Conservation (phyloP, 208 protist species). For the Zelonia costaricensis region DNA sequence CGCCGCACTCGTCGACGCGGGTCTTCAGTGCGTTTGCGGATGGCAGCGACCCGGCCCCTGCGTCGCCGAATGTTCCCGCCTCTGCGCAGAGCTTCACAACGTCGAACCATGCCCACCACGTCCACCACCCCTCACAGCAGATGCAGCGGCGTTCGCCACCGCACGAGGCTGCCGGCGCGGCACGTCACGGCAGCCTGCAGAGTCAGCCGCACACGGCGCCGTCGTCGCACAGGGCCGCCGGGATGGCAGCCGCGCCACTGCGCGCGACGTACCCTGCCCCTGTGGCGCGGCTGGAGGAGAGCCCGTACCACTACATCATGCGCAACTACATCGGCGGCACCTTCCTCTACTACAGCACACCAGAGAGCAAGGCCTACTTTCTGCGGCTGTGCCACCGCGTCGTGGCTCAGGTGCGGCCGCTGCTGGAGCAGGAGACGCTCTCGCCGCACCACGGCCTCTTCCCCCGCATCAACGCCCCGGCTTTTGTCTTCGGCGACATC, state of each 20-base stretch:
- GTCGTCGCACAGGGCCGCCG: too few species aligned
- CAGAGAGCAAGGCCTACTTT: slow-evolving; percentile 53
- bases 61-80: too few species aligned
- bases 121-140: neutral
- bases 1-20: slow-evolving; percentile 22
- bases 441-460: slow-evolving; percentile 49
- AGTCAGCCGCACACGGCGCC: too few species aligned
- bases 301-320: slow-evolving; percentile 70
- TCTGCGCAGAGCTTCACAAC: too few species aligned
- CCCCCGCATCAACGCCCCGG: slow-evolving; percentile 49
- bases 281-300: slow-evolving; percentile 43
- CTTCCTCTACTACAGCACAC: slow-evolving; percentile 51
- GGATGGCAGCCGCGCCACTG: slow-evolving; percentile 10
- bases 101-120: too few species aligned
- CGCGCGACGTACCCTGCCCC: slow-evolving; percentile 19
- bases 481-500: slow-evolving; percentile 82
- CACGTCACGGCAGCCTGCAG: too few species aligned
- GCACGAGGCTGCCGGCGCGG: too few species aligned
- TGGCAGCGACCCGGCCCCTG: too few species aligned
- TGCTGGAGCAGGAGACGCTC: slow-evolving; percentile 68
- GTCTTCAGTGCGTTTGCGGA: slow-evolving; percentile 9
- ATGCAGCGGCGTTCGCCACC: neutral
- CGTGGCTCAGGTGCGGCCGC: slow-evolving; percentile 43
- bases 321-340: slow-evolving; percentile 51
- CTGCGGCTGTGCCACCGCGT: slow-evolving; percentile 48